Evolutionary conservation across 2,329 filamentous ascomycete genomes (phyloP).

Genomic region (Pyrenochaeta sp.): DNA sequence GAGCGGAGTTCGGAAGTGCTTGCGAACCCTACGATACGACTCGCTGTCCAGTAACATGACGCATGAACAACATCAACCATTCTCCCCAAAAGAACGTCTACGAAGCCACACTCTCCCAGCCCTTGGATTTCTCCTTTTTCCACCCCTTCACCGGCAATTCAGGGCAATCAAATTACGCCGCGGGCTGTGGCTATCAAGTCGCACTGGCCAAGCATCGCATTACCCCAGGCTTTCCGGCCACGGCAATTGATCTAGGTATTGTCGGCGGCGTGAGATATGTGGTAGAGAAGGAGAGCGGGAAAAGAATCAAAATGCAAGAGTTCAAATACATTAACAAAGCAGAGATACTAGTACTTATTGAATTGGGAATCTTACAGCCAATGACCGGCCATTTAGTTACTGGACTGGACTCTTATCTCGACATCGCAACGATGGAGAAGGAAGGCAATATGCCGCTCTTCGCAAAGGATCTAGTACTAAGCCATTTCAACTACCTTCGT

Average conservation of each 20-base stretch:
- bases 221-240: slow-evolving; percentile 1
- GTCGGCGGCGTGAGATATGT: slow-evolving; percentile 21
- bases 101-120: slow-evolving; percentile 4
- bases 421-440: not conserved
- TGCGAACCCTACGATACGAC: slow-evolving; percentile 46
- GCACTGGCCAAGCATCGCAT: slow-evolving; percentile 23
- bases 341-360: slow-evolving; percentile 16
- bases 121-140: slow-evolving; percentile 26
- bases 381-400: slow-evolving; percentile 12
- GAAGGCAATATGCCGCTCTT: slow-evolving; percentile 11
- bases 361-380: slow-evolving; percentile 11
- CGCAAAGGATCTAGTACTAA: slow-evolving; percentile 8
- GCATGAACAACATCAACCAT: slow-evolving; percentile 1
- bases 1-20: slow-evolving; percentile 42
- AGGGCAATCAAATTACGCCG: slow-evolving; percentile 35
- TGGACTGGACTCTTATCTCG: slow-evolving; percentile 8
- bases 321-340: slow-evolving; percentile 13
- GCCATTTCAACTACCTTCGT: slow-evolving; percentile 13
- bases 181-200: slow-evolving; percentile 29
- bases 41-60: slow-evolving; percentile 21
- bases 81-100: slow-evolving; percentile 37
- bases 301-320: slow-evolving; percentile 13
- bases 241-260: slow-evolving; percentile 24
- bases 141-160: slow-evolving; percentile 25
- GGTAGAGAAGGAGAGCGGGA: slow-evolving; percentile 12